phyloP scores from a whole-genome alignment of 495 filamentous ascomycete species.

The Lepraria neglecta region DNA sequence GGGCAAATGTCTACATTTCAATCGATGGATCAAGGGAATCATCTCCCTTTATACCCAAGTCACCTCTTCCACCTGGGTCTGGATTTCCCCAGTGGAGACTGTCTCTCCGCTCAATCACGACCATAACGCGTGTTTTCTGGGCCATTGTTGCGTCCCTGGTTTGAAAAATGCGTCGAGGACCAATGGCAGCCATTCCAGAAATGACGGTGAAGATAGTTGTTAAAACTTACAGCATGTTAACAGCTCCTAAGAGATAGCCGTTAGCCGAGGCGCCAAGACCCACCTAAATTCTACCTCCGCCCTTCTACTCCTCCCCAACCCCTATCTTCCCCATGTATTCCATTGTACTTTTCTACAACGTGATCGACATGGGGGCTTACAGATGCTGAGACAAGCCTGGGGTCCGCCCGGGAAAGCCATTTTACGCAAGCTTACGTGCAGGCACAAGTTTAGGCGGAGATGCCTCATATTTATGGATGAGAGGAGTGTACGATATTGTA shows the following conservation, averaged over 20 bases:
- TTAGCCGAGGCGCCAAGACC: slow-evolving; percentile 16
- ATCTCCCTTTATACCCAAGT: slow-evolving; percentile 10
- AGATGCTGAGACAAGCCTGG: slow-evolving; percentile 5
- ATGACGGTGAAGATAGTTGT: background rate
- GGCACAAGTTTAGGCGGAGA: background rate
- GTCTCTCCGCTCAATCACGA: background rate
- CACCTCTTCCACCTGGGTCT: background rate
- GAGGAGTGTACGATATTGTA: slow-evolving; percentile 1
- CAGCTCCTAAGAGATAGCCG: slow-evolving; percentile 5
- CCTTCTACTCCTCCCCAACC: background rate
- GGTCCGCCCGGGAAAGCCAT: background rate
- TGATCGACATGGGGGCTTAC: slow-evolving; percentile 8
- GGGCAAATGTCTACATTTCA: background rate
- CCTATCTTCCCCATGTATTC: background rate
- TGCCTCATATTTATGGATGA: background rate
- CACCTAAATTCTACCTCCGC: background rate
- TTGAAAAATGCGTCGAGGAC: background rate
- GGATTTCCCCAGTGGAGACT: background rate
- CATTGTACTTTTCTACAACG: slow-evolving; percentile 11
- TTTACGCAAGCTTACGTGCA: slow-evolving; percentile 5
- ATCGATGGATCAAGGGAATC: background rate
- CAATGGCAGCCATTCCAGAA: background rate
- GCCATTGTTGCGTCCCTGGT: background rate
- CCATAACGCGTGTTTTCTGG: slow-evolving; percentile 1
- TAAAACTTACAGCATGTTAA: slow-evolving; percentile 10